Conservation (phyloP, 768 basidiomycete species). For the Mycena maculata region DNA sequence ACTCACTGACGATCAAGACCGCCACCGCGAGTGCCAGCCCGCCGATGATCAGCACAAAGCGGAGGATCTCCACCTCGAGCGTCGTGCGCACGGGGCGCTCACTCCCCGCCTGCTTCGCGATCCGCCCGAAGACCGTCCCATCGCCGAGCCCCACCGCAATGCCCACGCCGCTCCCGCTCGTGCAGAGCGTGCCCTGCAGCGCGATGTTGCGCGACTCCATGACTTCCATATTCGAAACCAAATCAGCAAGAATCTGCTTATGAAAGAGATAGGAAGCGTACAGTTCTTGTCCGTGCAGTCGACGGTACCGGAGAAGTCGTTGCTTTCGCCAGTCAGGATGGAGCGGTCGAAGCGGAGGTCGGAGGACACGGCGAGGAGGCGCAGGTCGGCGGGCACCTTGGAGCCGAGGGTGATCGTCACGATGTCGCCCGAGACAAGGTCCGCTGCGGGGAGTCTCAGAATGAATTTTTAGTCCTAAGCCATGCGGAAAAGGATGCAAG, state of each 20-base stretch:
- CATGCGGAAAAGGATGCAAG: too few species aligned
- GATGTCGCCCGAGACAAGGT: constrained; percentile 76
- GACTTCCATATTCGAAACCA: constrained; percentile 37
- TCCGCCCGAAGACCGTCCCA: constrained; percentile 59
- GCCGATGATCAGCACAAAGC: constrained; percentile 66
- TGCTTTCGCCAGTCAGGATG: constrained; percentile 73
- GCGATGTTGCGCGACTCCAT: constrained; percentile 67
- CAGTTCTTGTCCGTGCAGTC: constrained; percentile 51
- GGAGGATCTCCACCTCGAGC: constrained; percentile 64
- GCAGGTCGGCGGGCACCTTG: constrained; percentile 77
- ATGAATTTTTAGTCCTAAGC: not conserved
- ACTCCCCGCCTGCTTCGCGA: constrained; percentile 52
- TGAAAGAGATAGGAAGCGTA: constrained; percentile 32
- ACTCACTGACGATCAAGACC: constrained; percentile 61
- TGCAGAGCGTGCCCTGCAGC: constrained; percentile 65
- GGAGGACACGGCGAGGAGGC: constrained; percentile 66
- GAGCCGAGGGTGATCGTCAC: constrained; percentile 72
- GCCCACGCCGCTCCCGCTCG: constrained; percentile 60
- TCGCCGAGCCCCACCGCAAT: constrained; percentile 63
- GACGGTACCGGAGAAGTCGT: constrained; percentile 43
- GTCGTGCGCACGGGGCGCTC: constrained; percentile 56
- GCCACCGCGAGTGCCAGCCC: constrained; percentile 56
- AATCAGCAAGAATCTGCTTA: not conserved
- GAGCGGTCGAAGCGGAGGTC: constrained; percentile 73
- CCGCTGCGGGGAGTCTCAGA: constrained; percentile 62